These are phyloP conservation scores for Pseudogymnoascus sp. DNA, from an alignment of 2,329 filamentous ascomycete species.

Conservation along the genomic window DNA sequence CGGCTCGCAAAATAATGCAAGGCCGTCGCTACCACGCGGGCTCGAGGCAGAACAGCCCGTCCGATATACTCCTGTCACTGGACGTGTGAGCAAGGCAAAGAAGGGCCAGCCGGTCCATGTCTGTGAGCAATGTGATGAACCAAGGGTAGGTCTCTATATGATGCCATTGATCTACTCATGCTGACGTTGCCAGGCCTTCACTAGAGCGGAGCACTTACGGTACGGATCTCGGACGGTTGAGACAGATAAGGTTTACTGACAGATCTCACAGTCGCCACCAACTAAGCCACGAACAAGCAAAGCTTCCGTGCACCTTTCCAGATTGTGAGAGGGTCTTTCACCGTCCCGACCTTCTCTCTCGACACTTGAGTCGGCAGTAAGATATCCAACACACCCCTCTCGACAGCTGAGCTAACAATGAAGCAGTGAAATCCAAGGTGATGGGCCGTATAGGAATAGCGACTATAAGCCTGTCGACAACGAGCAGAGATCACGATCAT, in stretches of 20 bases:
- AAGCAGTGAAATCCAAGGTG: conserved; percentile 36
- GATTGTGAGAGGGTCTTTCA: conserved; percentile 51
- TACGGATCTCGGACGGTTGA: conserved; percentile 24
- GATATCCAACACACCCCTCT: conserved; percentile 17
- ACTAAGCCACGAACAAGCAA: conserved; percentile 48
- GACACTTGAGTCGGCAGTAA: conserved; percentile 46
- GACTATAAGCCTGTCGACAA: conserved; percentile 30
- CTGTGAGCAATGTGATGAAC: conserved; percentile 24
- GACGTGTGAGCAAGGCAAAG: conserved; percentile 28
- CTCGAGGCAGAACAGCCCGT: conserved; percentile 21
- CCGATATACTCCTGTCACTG: conserved; percentile 29
- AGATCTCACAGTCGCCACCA: conserved; percentile 45
- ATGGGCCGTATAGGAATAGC: conserved; percentile 26
- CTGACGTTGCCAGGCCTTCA: conserved; percentile 43
- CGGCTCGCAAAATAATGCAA: background rate
- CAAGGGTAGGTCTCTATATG: conserved; percentile 16
- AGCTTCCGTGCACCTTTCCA: conserved; percentile 41
- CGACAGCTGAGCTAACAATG: conserved; percentile 13
- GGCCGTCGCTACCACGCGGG: background rate
- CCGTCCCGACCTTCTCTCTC: conserved; percentile 49
- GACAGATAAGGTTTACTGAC: conserved; percentile 1
- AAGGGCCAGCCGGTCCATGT: conserved; percentile 29
- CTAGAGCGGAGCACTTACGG: conserved; percentile 54
- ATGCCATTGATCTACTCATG: background rate
- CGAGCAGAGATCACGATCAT: conserved; percentile 25